Evolutionary conservation across 2,329 filamentous ascomycete genomes (phyloP).

Genomic region (Thelonectria discophora): DNA sequence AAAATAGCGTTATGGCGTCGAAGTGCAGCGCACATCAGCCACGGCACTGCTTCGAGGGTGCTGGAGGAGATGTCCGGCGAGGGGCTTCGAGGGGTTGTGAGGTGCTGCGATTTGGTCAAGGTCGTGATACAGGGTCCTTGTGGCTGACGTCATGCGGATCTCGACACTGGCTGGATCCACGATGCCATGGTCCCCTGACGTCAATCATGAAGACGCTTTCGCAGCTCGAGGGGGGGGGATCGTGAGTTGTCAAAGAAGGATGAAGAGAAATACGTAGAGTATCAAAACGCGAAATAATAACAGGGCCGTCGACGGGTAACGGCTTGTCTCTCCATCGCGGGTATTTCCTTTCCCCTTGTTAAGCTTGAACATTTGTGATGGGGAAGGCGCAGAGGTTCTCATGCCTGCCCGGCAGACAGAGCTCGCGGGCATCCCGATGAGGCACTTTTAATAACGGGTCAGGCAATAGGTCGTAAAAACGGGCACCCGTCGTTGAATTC

Average conservation of each 20-base stretch:
- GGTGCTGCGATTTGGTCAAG: constrained; percentile 4
- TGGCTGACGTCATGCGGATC: constrained; percentile 39
- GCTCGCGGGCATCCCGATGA: no score
- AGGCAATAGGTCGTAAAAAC: no score
- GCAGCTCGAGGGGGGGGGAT: constrained; percentile 3
- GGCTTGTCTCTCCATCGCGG: not conserved
- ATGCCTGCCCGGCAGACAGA: no score
- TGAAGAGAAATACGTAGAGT: not conserved
- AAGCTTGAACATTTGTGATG: not conserved
- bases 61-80: not conserved
- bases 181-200: constrained; percentile 35
- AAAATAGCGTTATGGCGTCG: constrained; percentile 35
- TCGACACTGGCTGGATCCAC: constrained; percentile 11
- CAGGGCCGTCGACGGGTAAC: not conserved
- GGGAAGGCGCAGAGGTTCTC: not conserved
- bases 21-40: constrained; percentile 29
- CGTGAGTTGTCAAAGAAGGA: constrained; percentile 10
- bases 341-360: not conserved
- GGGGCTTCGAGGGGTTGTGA: not conserved
- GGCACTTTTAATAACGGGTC: no score
- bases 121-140: constrained; percentile 35
- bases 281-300: not conserved
- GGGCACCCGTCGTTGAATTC: no score
- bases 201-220: constrained; percentile 25
- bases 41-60: not conserved